Percentiles rank a stretch among this genome's conserved stretches.
These are phyloP conservation scores for Baudoinia panamericana DNA, from an alignment of 495 filamentous ascomycete species.

Conservation along the genomic window DNA sequence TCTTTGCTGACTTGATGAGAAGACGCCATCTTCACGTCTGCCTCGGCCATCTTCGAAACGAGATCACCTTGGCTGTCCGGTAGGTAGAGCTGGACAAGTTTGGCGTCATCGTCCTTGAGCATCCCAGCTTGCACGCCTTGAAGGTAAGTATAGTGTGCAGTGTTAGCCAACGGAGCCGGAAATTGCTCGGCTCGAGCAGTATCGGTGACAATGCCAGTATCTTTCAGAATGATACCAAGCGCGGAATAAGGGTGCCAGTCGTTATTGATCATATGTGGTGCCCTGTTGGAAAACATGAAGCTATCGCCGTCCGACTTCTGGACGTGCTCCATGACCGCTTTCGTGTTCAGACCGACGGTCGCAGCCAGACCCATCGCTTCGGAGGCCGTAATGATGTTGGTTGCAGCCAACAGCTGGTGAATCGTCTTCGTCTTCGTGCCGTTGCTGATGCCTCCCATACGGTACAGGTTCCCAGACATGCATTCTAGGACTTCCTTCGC, in stretches of 20 bases:
- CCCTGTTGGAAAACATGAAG: slow-evolving; percentile 75
- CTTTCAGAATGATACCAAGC: slow-evolving; percentile 66
- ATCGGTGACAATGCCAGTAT: slow-evolving; percentile 65
- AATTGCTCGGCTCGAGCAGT: slow-evolving; percentile 47
- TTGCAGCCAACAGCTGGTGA: slow-evolving; percentile 68
- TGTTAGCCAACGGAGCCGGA: slow-evolving; percentile 55
- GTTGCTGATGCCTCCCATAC: slow-evolving; percentile 61
- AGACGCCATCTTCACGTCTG: slow-evolving; percentile 13
- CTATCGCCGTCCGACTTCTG: slow-evolving; percentile 48
- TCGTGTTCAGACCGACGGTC: slow-evolving; percentile 50
- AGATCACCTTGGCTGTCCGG: slow-evolving; percentile 14
- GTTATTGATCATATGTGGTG: slow-evolving; percentile 53
- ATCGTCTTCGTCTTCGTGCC: slow-evolving; percentile 86
- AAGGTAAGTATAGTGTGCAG: slow-evolving; percentile 55
- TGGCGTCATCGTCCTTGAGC: slow-evolving; percentile 19
- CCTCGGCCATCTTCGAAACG: slow-evolving; percentile 8
- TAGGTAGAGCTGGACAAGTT: slow-evolving; percentile 20
- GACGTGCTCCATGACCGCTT: slow-evolving; percentile 42
- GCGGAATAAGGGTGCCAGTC: slow-evolving; percentile 55
- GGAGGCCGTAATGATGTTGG: slow-evolving; percentile 58
- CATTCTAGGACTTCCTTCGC: slow-evolving; percentile 48
- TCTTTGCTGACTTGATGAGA: slow-evolving; percentile 13
- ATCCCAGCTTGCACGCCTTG: slow-evolving; percentile 20
- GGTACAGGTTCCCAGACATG: slow-evolving; percentile 57
- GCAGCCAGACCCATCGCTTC: slow-evolving; percentile 65